These are phyloP conservation scores for Ophiostoma sp. DNA, from an alignment of 2,329 filamentous ascomycete species.

Conservation along the genomic window DNA sequence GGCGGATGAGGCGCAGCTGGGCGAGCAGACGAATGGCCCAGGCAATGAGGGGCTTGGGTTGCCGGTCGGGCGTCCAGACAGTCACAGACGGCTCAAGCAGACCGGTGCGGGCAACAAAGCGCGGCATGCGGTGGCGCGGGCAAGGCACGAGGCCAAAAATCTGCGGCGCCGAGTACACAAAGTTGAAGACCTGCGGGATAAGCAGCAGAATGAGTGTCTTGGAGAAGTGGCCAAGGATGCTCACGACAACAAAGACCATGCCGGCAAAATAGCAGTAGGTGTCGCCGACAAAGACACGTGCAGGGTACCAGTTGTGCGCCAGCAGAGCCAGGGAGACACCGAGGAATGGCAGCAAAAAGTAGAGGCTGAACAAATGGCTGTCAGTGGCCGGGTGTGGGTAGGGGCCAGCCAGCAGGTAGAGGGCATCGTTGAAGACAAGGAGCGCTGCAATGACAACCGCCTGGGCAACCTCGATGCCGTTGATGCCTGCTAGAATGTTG, in stretches of 20 bases:
- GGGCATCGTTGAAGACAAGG: slow-evolving; percentile 76
- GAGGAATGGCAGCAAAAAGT: slow-evolving; percentile 88
- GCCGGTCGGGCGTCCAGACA: slow-evolving; percentile 61
- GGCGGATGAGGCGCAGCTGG: slow-evolving; percentile 60
- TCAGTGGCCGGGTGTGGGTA: slow-evolving; percentile 92
- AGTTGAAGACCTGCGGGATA: slow-evolving; percentile 93
- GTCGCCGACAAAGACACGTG: slow-evolving; percentile 92
- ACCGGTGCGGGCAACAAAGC: slow-evolving; percentile 79
- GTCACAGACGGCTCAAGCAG: slow-evolving; percentile 83
- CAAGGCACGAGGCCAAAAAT: slow-evolving; percentile 87
- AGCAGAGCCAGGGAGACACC: slow-evolving; percentile 84
- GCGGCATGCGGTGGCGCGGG: slow-evolving; percentile 83
- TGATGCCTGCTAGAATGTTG: slow-evolving; percentile 99
- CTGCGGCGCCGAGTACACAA: slow-evolving; percentile 87
- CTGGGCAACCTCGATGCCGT: slow-evolving; percentile 94
- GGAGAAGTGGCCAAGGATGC: slow-evolving; percentile 94
- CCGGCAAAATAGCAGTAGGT: slow-evolving; percentile 99
- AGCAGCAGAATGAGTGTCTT: slow-evolving; percentile 91
- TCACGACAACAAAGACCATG: slow-evolving; percentile 97
- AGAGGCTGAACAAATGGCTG: slow-evolving; percentile 92
- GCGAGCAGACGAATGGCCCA: slow-evolving; percentile 63
- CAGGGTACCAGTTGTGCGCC: slow-evolving; percentile 92
- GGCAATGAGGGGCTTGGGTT: slow-evolving; percentile 61
- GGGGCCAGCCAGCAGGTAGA: slow-evolving; percentile 63
- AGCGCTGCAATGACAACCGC: slow-evolving; percentile 84